Percentiles rank a stretch among this genome's conserved stretches.
These are phyloP conservation scores for Epichloe coenophiala DNA, from an alignment of 2,329 filamentous ascomycete species.

Conservation along the genomic window DNA sequence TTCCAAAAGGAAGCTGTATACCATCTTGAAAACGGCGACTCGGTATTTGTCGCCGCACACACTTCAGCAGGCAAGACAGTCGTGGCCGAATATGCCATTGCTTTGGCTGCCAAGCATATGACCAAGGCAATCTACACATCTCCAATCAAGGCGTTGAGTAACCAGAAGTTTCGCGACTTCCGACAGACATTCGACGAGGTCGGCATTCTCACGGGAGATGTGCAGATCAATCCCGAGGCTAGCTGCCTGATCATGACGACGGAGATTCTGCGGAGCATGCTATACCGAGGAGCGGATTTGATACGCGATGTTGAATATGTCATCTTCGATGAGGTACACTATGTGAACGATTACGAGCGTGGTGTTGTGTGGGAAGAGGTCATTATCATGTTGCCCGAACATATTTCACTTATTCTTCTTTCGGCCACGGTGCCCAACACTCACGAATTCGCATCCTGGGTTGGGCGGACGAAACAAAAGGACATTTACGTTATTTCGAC, in stretches of 20 bases:
- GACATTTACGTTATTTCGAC: constrained; percentile 99
- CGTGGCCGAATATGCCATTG: constrained; percentile 95
- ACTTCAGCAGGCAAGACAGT: constrained; percentile 98
- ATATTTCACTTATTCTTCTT: constrained; percentile 86
- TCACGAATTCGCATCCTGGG: constrained; percentile 95
- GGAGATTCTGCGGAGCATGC: constrained; percentile 94
- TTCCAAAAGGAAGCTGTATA: constrained; percentile 99
- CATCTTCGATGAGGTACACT: constrained; percentile 98
- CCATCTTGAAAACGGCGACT: constrained; percentile 90
- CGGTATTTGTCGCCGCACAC: constrained; percentile 93
- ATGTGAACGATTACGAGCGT: constrained; percentile 90
- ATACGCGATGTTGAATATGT: constrained; percentile 97
- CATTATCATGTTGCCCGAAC: constrained; percentile 97
- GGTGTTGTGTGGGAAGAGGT: constrained; percentile 99
- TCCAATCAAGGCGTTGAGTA: constrained; percentile 94
- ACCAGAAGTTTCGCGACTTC: constrained; percentile 97
- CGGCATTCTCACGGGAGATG: constrained; percentile 90
- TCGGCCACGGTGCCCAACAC: constrained; percentile 97
- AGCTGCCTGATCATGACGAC: constrained; percentile 99
- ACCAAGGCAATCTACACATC: constrained; percentile 99
- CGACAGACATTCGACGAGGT: constrained; percentile 84
- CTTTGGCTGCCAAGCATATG: constrained; percentile 94
- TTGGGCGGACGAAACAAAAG: constrained; percentile 94
- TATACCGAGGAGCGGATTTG: constrained; percentile 88
- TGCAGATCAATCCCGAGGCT: constrained; percentile 93